Conservation (phyloP, 306 rosid species). For the Dicorynia guianensis region DNA sequence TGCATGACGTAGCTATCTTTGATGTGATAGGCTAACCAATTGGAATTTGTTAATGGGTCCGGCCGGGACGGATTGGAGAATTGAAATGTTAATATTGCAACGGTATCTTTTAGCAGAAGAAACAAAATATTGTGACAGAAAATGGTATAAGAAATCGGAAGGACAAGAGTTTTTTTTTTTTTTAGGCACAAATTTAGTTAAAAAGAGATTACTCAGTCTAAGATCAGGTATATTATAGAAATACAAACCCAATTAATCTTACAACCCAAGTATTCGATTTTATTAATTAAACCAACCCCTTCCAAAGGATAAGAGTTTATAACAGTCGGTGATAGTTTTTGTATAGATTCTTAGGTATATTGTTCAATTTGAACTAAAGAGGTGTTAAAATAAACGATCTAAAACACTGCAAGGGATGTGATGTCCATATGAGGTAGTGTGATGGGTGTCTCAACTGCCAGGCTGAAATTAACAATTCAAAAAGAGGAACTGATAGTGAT, state of each 20-base stretch:
- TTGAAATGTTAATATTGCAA: constrained; percentile 18
- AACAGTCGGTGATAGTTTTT: constrained; percentile 6
- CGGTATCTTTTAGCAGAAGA: constrained; percentile 7
- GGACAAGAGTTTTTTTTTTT: too few relatives aligned
- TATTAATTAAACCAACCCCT: too few relatives aligned
- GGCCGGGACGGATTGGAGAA: too few relatives aligned
- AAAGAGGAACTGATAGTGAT: constrained; percentile 40
- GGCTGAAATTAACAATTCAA: constrained; percentile 51
- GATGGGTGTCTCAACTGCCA: constrained; percentile 44
- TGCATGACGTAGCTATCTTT: constrained; percentile 13
- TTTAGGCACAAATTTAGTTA: too few relatives aligned
- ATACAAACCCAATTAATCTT: too few relatives aligned
- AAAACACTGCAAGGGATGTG: not conserved
- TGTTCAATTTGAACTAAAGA: constrained; percentile 10
- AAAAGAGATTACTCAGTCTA: too few relatives aligned
- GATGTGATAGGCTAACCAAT: constrained; percentile 42
- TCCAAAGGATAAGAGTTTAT: too few relatives aligned
- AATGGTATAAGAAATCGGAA: not conserved
- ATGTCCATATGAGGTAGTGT: constrained; percentile 33
- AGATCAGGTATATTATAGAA: too few relatives aligned
- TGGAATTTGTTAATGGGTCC: constrained; percentile 42
- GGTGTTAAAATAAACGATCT: constrained; percentile 28
- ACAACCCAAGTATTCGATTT: too few relatives aligned
- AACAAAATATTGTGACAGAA: not conserved
- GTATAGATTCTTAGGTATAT: not conserved